Percentiles rank a stretch among this genome's conserved stretches.
phyloP scores from a whole-genome alignment of 1,284 basidiomycete genomes.

The Cutaneotrichosporon dermatis region DNA sequence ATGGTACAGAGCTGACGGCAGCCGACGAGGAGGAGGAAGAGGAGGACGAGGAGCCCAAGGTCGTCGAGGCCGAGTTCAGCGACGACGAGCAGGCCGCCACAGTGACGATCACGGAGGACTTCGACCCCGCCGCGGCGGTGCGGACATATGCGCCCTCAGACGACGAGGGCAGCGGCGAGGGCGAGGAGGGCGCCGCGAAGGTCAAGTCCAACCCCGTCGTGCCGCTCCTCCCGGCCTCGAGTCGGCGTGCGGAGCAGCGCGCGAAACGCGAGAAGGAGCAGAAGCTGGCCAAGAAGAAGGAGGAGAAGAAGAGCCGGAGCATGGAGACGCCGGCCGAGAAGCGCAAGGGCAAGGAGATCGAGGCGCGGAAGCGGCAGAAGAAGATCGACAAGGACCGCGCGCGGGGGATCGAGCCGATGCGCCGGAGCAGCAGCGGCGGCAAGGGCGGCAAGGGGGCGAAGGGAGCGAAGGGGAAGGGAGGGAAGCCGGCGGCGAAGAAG shows the following conservation, averaged over 20 bases:
- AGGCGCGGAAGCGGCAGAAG: constrained; percentile 37
- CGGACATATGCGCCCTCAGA: neutral
- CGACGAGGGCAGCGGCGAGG: constrained; percentile 13
- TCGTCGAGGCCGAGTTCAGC: constrained; percentile 40
- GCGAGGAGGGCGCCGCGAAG: neutral
- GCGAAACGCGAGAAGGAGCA: constrained; percentile 10
- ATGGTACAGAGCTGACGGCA: no score
- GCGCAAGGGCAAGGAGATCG: constrained; percentile 43
- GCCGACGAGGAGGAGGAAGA: constrained; percentile 5
- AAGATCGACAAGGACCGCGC: constrained; percentile 44
- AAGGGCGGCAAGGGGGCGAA: constrained; percentile 11
- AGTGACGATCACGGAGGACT: constrained; percentile 49
- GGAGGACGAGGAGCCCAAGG: constrained; percentile 18
- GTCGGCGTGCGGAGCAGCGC: constrained; percentile 33
- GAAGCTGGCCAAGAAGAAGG: constrained; percentile 18
- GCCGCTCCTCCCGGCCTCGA: constrained; percentile 39
- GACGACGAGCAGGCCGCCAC: constrained; percentile 48
- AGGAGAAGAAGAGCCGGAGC: constrained; percentile 17
- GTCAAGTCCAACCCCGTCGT: constrained; percentile 19
- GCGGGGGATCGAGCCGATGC: constrained; percentile 7
- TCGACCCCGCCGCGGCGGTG: constrained; percentile 30
- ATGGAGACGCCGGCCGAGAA: constrained; percentile 42
- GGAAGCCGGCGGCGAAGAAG: neutral
- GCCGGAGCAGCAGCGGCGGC: constrained; percentile 9
- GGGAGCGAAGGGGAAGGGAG: constrained; percentile 18